phyloP scores from a whole-genome alignment of 139 green algal genomes.

The Tetratostichococcus sp. region DNA sequence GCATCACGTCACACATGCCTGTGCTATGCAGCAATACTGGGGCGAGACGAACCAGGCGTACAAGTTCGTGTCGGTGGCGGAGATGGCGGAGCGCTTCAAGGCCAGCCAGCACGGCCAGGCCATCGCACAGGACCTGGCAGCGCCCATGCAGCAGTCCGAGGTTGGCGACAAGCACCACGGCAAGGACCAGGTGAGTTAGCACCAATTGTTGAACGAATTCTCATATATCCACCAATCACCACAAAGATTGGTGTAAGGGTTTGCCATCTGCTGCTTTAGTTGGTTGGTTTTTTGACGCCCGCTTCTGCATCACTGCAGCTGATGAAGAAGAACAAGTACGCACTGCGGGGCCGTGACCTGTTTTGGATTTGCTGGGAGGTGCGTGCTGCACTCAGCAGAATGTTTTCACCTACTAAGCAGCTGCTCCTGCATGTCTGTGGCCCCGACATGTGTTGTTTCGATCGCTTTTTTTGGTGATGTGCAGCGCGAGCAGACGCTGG shows the following conservation, averaged over 20 bases:
- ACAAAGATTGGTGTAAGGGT: too few species aligned
- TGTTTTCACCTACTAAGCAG: too few species aligned
- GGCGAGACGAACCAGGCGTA: neutral
- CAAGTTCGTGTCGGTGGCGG: slow-evolving; percentile 11
- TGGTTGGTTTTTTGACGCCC: neutral
- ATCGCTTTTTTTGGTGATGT: too few species aligned
- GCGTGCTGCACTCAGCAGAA: neutral
- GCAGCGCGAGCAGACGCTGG: slow-evolving; percentile 26
- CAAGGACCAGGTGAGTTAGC: neutral
- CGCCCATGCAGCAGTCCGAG: neutral
- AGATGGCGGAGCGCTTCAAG: slow-evolving; percentile 29
- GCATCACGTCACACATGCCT: too few species aligned
- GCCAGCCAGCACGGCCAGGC: neutral
- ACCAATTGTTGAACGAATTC: too few species aligned
- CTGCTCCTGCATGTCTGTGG: too few species aligned
- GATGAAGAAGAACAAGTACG: slow-evolving; percentile 15
- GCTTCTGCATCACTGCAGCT: neutral
- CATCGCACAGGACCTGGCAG: neutral
- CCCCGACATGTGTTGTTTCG: too few species aligned
- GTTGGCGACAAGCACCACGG: neutral
- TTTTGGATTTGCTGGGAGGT: slow-evolving; percentile 25
- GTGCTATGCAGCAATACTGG: slow-evolving; percentile 24
- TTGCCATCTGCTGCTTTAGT: neutral
- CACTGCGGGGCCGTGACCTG: slow-evolving; percentile 8
- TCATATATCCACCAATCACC: too few species aligned